phyloP scores from a whole-genome alignment of 83 land plant species.

The Picea abies region DNA sequence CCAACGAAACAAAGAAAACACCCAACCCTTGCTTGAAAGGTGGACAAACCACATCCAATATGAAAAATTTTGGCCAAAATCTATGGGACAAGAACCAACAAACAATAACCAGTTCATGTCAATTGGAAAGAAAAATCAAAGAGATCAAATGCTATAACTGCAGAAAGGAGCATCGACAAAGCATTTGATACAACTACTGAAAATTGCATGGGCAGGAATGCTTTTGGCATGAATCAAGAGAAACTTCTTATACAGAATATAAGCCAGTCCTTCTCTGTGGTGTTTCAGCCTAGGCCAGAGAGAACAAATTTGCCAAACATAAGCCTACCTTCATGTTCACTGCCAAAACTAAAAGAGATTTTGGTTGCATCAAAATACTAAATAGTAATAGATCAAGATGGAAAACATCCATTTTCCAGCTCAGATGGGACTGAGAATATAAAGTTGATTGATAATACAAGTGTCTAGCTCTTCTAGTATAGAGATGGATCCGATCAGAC shows the following conservation, averaged over 20 bases:
- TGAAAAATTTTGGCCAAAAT: neutral
- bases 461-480: no score
- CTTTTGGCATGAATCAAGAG: neutral
- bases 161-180: neutral
- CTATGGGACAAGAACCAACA: neutral
- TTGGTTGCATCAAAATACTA: no score
- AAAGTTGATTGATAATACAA: no score
- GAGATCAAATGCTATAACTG: neutral
- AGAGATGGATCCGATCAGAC: no score
- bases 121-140: neutral
- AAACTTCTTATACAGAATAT: neutral
- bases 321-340: neutral
- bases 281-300: neutral
- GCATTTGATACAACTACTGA: neutral
- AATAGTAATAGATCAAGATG: no score
- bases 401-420: no score
- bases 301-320: neutral
- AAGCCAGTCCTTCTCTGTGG: neutral
- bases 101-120: neutral
- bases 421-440: no score
- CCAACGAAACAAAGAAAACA: neutral
- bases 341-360: neutral
- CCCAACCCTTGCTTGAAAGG: neutral
- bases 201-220: neutral
- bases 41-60: neutral